Percentiles rank a stretch among this genome's conserved stretches.
Evolutionary conservation across 2,329 filamentous ascomycete species (phyloP).

Genomic region (Blumeriella jaapii): DNA sequence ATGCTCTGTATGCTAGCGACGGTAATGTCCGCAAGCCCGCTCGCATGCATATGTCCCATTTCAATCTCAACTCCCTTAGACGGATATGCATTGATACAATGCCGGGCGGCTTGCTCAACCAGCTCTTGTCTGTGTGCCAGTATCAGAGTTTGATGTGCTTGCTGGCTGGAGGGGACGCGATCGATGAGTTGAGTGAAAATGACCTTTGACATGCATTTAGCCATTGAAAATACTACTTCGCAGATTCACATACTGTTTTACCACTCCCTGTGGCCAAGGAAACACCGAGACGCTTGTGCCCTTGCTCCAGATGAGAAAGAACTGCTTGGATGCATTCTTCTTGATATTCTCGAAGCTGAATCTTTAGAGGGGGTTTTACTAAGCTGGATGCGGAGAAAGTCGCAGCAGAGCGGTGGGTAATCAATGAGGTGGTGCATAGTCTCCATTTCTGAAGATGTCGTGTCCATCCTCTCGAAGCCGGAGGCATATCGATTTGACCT

Average conservation of each 20-base stretch:
- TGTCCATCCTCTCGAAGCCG: slow-evolving; percentile 23
- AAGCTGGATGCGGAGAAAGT: slow-evolving; percentile 5
- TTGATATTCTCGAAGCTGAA: slow-evolving; percentile 72
- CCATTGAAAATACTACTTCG: neutral
- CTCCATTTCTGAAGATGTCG: slow-evolving; percentile 11
- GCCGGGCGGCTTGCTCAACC: slow-evolving; percentile 82
- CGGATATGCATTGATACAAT: slow-evolving; percentile 75
- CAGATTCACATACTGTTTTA: slow-evolving; percentile 55
- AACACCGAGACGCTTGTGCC: slow-evolving; percentile 70
- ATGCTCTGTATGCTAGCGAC: slow-evolving; percentile 85
- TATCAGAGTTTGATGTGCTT: slow-evolving; percentile 71
- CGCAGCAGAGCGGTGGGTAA: slow-evolving; percentile 11
- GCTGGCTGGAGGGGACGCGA: slow-evolving; percentile 47
- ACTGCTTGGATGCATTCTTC: slow-evolving; percentile 85
- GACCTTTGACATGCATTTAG: slow-evolving; percentile 40
- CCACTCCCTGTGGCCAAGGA: slow-evolving; percentile 82
- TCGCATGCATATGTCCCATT: slow-evolving; percentile 70
- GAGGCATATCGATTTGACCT: slow-evolving; percentile 19
- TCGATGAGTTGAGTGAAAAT: slow-evolving; percentile 94
- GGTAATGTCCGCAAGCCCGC: slow-evolving; percentile 80
- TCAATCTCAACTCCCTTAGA: slow-evolving; percentile 76
- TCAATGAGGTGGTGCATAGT: slow-evolving; percentile 2
- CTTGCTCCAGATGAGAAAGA: slow-evolving; percentile 52
- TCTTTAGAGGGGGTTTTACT: slow-evolving; percentile 10
- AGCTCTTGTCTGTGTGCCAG: slow-evolving; percentile 87